Evolutionary conservation across 345 rosid species (phyloP).

Genomic region (Salix udensis): DNA sequence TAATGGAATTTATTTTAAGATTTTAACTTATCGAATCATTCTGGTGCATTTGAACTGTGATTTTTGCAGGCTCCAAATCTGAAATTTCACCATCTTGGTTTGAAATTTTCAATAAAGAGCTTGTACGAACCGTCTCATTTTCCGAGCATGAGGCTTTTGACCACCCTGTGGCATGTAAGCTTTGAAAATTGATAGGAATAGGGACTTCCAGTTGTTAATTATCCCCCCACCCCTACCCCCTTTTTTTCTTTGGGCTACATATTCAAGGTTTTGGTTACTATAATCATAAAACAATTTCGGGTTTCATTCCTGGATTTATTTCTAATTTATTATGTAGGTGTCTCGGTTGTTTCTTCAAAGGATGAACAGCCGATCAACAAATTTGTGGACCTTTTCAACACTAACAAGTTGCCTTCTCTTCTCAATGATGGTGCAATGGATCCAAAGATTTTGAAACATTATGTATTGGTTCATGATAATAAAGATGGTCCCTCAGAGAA

Average conservation of each 20-base stretch:
- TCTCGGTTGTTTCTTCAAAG: slow-evolving; percentile 84
- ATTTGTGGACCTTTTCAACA: slow-evolving; percentile 80
- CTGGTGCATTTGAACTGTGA: neutral
- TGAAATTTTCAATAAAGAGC: slow-evolving; percentile 75
- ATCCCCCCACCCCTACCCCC: neutral
- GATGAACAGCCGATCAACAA: slow-evolving; percentile 80
- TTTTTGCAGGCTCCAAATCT: slow-evolving; percentile 61
- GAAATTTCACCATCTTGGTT: slow-evolving; percentile 84
- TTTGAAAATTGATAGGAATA: slow-evolving; percentile 10
- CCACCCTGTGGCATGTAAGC: slow-evolving; percentile 97
- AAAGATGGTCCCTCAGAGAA: slow-evolving; percentile 79
- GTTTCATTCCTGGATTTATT: neutral
- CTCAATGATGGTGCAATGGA: slow-evolving; percentile 88
- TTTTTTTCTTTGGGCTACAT: neutral
- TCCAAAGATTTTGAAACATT: slow-evolving; percentile 83
- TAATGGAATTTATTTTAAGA: neutral
- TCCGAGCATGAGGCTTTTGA: slow-evolving; percentile 97
- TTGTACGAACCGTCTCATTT: slow-evolving; percentile 61
- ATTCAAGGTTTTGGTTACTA: neutral
- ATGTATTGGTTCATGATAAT: slow-evolving; percentile 84
- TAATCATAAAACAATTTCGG: neutral
- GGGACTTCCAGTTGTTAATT: neutral
- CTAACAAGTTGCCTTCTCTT: slow-evolving; percentile 73
- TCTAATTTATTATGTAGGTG: slow-evolving; percentile 56
- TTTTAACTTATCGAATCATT: slow-evolving; percentile 5